Base-by-base conservation (phyloP, 1,139 yeast genomes). In the Debaryomycetaceae sp. region DNA sequence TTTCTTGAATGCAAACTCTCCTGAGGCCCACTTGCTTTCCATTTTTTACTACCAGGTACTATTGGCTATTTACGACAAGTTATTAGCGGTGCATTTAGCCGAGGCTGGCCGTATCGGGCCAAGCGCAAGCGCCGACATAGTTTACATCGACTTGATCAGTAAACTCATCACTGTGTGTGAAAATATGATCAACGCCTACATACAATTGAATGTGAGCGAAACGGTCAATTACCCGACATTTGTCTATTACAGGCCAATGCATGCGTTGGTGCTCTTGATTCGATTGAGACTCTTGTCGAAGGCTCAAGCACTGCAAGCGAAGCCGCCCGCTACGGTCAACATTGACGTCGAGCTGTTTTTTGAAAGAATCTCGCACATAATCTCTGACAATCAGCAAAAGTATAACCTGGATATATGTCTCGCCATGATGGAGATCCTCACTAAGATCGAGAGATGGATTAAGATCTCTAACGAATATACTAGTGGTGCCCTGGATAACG, bases 201-300 rank as follows among this genome's bases (percentile, higher is more conserved):
- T 68, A 12, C 49, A 49, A 16, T 36, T 71, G 21, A 61, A 69
- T 32, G 37, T 39, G 6, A 54, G 56, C 6, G 53, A 56, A 32
- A 61, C 71, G 1, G 43, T 58, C 5, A 50, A 59, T 32, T 67
- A 66, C 34, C 81, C 81, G 1, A 70, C 78, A 1, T 71, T 70
- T 39, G 63, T 74, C 44, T 71, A 70, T 46, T 75, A 72, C 42
- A 50, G 80, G 25, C 78, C 80, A 3, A 54, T 75, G 62, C 74
- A 71, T 45, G 74, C 79, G 0, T 49, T 75, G 23, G 70, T 73
- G 14, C 57, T 71, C 5, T 46, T 71, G 37, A 60, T 71, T 16
- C 53, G 75, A 35, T 57, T 71, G 4, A 51, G 71, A 37, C 45
- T 72, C 21, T 50, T 71, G 24, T 61, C 71, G 16, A 62, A 61